Conservation (phyloP, 2,329 filamentous ascomycete genomes). For the Saccharata proteae region DNA sequence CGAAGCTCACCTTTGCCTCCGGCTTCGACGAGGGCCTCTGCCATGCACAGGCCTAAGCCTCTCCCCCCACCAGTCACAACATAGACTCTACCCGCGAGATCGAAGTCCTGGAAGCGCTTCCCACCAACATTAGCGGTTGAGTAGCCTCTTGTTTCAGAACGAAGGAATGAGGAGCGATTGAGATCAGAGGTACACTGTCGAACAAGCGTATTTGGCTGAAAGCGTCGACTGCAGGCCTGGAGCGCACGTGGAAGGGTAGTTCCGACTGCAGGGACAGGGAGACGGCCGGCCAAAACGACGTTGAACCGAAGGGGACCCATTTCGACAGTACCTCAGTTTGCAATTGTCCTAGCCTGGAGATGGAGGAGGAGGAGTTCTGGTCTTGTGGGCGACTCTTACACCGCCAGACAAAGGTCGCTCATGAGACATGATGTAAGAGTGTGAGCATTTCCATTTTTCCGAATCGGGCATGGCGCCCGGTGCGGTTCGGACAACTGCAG, state of each 20-base stretch:
- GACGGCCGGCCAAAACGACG: no score
- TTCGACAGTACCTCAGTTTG: no score
- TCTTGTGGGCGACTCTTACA: no score
- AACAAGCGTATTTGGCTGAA: neutral
- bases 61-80: conserved; percentile 51
- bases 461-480: no score
- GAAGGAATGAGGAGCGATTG: neutral
- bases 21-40: conserved; percentile 61
- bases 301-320: no score
- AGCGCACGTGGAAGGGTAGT: neutral
- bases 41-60: conserved; percentile 58
- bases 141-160: neutral
- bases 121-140: conserved; percentile 7
- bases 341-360: no score
- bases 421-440: no score
- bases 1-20: conserved; percentile 48
- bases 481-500: no score
- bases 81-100: conserved; percentile 20
- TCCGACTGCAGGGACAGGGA: no score
- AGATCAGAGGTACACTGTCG: neutral
- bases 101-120: conserved; percentile 13
- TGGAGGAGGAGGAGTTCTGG: no score
- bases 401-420: no score
- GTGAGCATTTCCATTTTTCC: no score
- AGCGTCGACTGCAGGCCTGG: neutral